Evolutionary conservation across 495 filamentous ascomycete species (phyloP).

Genomic region (Schizothecium vesticola): DNA sequence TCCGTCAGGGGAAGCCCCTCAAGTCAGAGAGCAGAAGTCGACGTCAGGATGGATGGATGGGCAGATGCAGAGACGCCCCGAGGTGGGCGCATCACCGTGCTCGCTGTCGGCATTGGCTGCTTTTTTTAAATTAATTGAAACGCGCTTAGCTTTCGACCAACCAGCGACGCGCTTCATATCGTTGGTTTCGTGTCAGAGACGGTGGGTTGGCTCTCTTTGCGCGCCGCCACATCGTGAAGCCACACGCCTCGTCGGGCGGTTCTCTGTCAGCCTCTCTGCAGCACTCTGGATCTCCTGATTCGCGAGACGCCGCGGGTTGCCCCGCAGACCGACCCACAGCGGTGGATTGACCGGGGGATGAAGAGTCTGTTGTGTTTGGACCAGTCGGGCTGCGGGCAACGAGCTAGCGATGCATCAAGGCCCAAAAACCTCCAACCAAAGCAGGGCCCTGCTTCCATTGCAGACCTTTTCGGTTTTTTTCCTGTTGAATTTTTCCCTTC

Average conservation of each 20-base stretch:
- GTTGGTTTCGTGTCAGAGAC: constrained; percentile 28
- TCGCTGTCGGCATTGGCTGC: constrained; percentile 23
- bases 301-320: constrained; percentile 20
- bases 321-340: constrained; percentile 11
- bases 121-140: constrained; percentile 33
- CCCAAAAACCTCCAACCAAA: constrained; percentile 16
- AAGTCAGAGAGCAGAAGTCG: not conserved
- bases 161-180: constrained; percentile 26
- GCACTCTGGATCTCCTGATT: constrained; percentile 14
- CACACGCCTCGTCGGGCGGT: constrained; percentile 9
- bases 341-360: not conserved
- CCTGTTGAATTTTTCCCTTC: not conserved
- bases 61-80: constrained; percentile 5
- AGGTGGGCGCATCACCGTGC: constrained; percentile 4
- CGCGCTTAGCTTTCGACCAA: constrained; percentile 29
- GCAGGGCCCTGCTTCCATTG: not conserved
- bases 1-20: not conserved
- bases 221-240: constrained; percentile 1
- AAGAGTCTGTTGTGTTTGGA: not conserved
- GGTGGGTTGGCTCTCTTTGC: constrained; percentile 3
- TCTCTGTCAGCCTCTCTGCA: constrained; percentile 3
- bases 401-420: constrained; percentile 19
- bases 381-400: constrained; percentile 10
- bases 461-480: not conserved
- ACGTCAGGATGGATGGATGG: not conserved